A percentile compares a stretch with the other conserved stretches of the same genome.
Conservation (phyloP, 2,329 filamentous ascomycete species). For the Beauveria sp. region DNA sequence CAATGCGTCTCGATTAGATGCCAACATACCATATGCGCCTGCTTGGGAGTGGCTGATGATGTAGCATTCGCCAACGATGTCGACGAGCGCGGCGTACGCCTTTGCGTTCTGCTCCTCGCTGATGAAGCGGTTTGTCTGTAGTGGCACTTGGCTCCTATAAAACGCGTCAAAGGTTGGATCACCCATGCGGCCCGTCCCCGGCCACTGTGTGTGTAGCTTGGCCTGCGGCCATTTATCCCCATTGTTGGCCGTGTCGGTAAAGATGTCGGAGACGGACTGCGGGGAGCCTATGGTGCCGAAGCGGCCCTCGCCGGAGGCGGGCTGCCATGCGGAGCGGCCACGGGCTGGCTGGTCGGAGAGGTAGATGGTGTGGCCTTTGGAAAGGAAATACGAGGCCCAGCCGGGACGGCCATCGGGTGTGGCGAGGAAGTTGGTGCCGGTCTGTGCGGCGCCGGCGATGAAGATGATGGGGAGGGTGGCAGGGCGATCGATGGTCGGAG, state of each 20-base stretch:
- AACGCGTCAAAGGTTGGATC: slow-evolving; percentile 41
- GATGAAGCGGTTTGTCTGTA: slow-evolving; percentile 16
- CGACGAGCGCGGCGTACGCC: slow-evolving; percentile 16
- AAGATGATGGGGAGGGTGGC: slow-evolving; percentile 23
- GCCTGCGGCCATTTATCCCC: slow-evolving; percentile 25
- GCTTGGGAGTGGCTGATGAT: slow-evolving; percentile 23
- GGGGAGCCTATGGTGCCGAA: slow-evolving; percentile 19
- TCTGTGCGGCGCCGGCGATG: slow-evolving; percentile 24
- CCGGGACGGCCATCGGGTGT: slow-evolving; percentile 33
- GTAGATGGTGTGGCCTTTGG: slow-evolving; percentile 32
- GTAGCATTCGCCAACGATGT: slow-evolving; percentile 22
- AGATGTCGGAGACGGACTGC: slow-evolving; percentile 20
- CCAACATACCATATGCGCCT: slow-evolving; percentile 15
- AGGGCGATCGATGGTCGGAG: neutral
- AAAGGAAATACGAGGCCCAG: slow-evolving; percentile 34
- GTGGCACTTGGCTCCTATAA: slow-evolving; percentile 22
- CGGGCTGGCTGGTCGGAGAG: slow-evolving; percentile 30
- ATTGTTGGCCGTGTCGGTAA: slow-evolving; percentile 19
- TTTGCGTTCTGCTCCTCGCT: slow-evolving; percentile 16
- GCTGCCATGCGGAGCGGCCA: slow-evolving; percentile 24
- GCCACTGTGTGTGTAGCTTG: slow-evolving; percentile 26
- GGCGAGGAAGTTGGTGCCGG: slow-evolving; percentile 27
- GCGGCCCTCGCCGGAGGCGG: slow-evolving; percentile 17
- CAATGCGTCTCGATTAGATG: too few relatives aligned
- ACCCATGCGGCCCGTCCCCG: slow-evolving; percentile 25